These are phyloP conservation scores for Chaetoscypha palmicola DNA, from an alignment of 2,329 filamentous ascomycete species.

Conservation along the genomic window DNA sequence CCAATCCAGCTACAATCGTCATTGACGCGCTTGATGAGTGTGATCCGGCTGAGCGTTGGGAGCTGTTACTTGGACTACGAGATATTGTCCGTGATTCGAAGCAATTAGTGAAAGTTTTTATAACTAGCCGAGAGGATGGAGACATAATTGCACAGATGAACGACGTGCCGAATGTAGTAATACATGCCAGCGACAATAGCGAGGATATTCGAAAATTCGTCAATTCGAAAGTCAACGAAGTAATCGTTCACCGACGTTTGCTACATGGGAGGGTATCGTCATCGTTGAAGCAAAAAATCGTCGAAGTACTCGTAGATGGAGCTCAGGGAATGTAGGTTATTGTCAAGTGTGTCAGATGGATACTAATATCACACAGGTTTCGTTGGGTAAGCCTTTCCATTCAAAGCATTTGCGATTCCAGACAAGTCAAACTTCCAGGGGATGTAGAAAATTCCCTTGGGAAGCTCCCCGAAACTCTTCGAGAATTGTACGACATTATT, in stretches of 20 bases:
- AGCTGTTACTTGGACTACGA: not conserved
- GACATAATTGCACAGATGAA: not conserved
- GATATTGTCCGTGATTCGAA: not conserved
- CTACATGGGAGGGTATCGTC: not conserved
- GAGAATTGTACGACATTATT: not conserved
- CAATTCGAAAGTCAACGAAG: not conserved
- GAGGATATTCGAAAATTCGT: not conserved
- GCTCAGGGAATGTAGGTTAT: conserved; percentile 4
- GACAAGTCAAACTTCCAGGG: not conserved
- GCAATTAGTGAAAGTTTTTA: not conserved
- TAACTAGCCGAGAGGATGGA: not conserved
- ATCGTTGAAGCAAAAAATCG: not conserved
- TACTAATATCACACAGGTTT: conserved; percentile 6
- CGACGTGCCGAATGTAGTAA: not conserved
- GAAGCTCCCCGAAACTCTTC: not conserved
- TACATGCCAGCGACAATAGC: not conserved
- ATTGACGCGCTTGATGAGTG: not conserved
- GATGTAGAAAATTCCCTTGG: not conserved
- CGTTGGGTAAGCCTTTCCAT: conserved; percentile 12
- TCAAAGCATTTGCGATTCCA: conserved; percentile 11
- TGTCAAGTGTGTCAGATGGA: no score
- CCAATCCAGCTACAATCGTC: not conserved
- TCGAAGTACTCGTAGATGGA: not conserved
- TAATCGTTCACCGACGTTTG: not conserved
- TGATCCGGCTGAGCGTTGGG: not conserved